A percentile compares a stretch with the other conserved stretches of the same genome.
phyloP scores from a whole-genome alignment of 495 filamentous ascomycete species.

The Podospora pseudocomata region DNA sequence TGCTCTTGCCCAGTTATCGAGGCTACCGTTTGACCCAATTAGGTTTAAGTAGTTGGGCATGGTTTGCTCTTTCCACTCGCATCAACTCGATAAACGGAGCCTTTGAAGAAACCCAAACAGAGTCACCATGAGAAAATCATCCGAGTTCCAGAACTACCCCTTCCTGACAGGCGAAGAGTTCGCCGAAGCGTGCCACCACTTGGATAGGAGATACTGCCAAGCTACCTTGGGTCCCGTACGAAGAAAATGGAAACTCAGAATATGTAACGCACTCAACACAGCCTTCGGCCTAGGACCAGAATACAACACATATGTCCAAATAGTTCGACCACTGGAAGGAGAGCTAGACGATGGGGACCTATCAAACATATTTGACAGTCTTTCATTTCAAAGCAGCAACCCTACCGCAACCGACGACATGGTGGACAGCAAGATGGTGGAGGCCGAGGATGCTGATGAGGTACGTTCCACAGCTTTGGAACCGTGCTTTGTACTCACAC shows the following conservation, averaged over 20 bases:
- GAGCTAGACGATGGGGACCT: slow-evolving; percentile 42
- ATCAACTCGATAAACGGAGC: background rate
- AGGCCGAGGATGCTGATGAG: slow-evolving; percentile 48
- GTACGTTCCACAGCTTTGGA: slow-evolving; percentile 24
- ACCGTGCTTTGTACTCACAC: slow-evolving; percentile 10
- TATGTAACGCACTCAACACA: slow-evolving; percentile 35
- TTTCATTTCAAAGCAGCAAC: slow-evolving; percentile 31
- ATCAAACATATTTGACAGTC: slow-evolving; percentile 34
- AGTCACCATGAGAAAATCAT: slow-evolving; percentile 1
- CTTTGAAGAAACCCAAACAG: background rate
- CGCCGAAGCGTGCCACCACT: slow-evolving; percentile 54
- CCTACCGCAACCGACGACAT: slow-evolving; percentile 1
- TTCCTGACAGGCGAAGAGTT: slow-evolving; percentile 59
- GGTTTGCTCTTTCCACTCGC: background rate
- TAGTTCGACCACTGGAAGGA: slow-evolving; percentile 43
- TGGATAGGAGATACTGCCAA: slow-evolving; percentile 52
- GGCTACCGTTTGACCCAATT: background rate
- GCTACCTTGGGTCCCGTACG: slow-evolving; percentile 48
- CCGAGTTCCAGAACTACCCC: slow-evolving; percentile 46
- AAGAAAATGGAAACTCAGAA: slow-evolving; percentile 39
- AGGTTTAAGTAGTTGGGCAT: slow-evolving; percentile 4
- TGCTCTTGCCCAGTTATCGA: background rate
- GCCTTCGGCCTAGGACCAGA: slow-evolving; percentile 31
- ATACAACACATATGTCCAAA: slow-evolving; percentile 45
- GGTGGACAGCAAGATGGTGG: slow-evolving; percentile 32